A percentile compares a stretch with the other conserved stretches of the same genome.
Evolutionary conservation across 176 grass and related monocot genomes (phyloP).

Genomic region (Bonia amplexicaulis): DNA sequence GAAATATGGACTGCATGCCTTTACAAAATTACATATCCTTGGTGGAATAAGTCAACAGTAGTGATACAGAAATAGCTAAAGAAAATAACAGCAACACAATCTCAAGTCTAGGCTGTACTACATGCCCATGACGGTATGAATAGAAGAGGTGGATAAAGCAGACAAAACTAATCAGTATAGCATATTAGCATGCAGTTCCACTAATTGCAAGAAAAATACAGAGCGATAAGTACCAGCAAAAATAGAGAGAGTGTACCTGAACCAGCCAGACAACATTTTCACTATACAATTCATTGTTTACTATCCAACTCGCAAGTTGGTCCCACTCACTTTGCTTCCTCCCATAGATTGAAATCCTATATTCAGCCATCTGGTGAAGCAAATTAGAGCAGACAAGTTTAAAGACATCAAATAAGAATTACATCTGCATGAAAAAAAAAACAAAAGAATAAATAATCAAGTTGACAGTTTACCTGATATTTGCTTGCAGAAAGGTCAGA

Average conservation of each 20-base stretch:
- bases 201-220: slow-evolving; percentile 1
- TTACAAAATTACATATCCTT: background rate
- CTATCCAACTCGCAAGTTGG: slow-evolving; percentile 97
- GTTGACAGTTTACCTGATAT: slow-evolving; percentile 70
- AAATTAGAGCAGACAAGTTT: slow-evolving; percentile 34
- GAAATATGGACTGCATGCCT: background rate
- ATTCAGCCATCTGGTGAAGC: slow-evolving; percentile 90
- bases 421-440: slow-evolving; percentile 6
- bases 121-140: background rate
- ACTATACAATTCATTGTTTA: slow-evolving; percentile 92
- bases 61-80: background rate
- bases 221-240: background rate
- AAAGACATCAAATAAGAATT: slow-evolving; percentile 16
- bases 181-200: slow-evolving; percentile 1
- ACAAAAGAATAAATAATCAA: background rate
- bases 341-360: slow-evolving; percentile 96
- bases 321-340: slow-evolving; percentile 99
- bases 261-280: slow-evolving; percentile 97
- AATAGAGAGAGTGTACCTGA: slow-evolving; percentile 54
- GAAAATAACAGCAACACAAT: background rate
- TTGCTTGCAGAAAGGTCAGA: slow-evolving; percentile 91
- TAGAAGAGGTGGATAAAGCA: background rate
- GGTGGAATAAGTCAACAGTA: background rate
- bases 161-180: background rate
- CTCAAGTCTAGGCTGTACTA: background rate